Base-by-base conservation (phyloP, 1,139 yeast genomes). In the Geotrichum siamense region DNA sequence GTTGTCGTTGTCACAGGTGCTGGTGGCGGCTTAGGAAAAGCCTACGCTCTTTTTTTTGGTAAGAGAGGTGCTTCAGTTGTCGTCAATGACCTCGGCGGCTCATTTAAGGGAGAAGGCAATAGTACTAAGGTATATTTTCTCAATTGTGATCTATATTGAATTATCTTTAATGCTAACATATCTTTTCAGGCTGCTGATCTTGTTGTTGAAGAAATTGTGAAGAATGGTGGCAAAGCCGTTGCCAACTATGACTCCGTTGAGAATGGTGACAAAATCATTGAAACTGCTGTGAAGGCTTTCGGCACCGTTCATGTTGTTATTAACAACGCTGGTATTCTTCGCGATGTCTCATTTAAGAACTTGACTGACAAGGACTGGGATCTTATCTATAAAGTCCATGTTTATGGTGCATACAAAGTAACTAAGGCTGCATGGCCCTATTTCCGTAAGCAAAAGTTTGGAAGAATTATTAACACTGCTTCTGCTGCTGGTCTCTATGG, bases 401-500 rank as follows among this genome's bases (percentile, higher is more conserved):
- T 89, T 48, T 82, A 78, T 56, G 97, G 96, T 58, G 85, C 96
- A 17, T 89, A 74, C 69, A 81, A 79, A 68, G 79, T 85, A 44
- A 80, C 96, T 44, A 74, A 75, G 57, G 93, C 95, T 27, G 96
- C 96, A 38, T 91, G 97, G 97, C 91, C 94, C 20, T 72, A 82
- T 62, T 77, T 91, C 71, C 78, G 78, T 60, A 70, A 83, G 57
- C 97, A 91, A 66, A 75, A 76, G 52, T 91, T 70, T 61, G 98
- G 98, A 53, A 75, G 97, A 58, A 75, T 91, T 56, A 68, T 91
- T 58, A 89, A 86, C 72, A 89, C 97, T 17, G 79, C 95, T 37
- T 87, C 96, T 5, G 96, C 97, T 22, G 97, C 97, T 39, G 97
- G 97, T 30, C 72, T 91, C 54, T 91, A 83, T 63, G 98, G 98